phyloP scores from a whole-genome alignment of 805 yeast species.

The Starmerella stigmatis region DNA sequence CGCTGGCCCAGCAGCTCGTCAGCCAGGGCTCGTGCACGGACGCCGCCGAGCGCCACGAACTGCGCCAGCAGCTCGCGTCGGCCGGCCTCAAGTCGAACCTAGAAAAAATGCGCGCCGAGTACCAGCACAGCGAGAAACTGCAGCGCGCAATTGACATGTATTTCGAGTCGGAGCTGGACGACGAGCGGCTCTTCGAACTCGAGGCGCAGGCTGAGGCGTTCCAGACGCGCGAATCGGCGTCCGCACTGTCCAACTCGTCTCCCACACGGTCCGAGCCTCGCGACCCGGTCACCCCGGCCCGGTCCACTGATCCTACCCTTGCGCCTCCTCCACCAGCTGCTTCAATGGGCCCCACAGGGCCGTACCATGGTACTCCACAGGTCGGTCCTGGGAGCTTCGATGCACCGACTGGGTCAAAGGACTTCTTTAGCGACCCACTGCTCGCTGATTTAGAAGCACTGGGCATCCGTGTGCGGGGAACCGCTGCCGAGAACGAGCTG shows the following conservation, averaged over 20 bases:
- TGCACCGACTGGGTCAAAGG: not conserved
- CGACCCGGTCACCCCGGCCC: not conserved
- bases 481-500: slow-evolving; percentile 30
- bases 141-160: slow-evolving; percentile 40
- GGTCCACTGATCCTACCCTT: too few relatives aligned
- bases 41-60: slow-evolving; percentile 37
- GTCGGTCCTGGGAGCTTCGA: not conserved
- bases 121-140: slow-evolving; percentile 32
- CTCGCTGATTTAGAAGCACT: slow-evolving; percentile 48
- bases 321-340: too few relatives aligned
- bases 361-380: slow-evolving; percentile 2
- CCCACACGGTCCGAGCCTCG: not conserved
- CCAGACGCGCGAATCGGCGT: not conserved
- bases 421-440: not conserved
- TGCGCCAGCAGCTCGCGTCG: slow-evolving; percentile 51
- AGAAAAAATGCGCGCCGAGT: slow-evolving; percentile 2
- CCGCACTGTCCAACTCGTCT: not conserved
- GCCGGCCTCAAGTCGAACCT: slow-evolving; percentile 37
- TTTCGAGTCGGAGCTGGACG: slow-evolving; percentile 48
- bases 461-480: slow-evolving; percentile 47
- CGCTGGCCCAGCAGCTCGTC: slow-evolving; percentile 54
- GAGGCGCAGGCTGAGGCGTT: slow-evolving; percentile 30
- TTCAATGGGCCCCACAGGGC: slow-evolving; percentile 6
- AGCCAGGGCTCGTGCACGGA: slow-evolving; percentile 23
- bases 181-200: slow-evolving; percentile 56